A percentile compares a stretch with the other conserved stretches of the same genome.
phyloP scores from a whole-genome alignment of 345 rosid species.

The Microthlaspi erraticum region DNA sequence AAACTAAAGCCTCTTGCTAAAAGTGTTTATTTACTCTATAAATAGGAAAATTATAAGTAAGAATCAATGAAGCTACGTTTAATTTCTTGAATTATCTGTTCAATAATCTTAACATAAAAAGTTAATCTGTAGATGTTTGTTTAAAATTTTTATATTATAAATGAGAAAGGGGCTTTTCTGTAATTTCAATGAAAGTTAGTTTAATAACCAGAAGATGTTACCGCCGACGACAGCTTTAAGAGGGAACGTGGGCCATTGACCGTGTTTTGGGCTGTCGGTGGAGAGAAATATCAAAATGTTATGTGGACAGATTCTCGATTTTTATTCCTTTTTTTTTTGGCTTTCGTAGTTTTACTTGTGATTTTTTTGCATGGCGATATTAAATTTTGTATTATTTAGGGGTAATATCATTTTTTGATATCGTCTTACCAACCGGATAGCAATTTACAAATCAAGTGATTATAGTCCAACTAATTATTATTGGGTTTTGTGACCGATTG shows the following conservation, averaged over 20 bases:
- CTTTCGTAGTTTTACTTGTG: no score
- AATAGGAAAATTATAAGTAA: background rate
- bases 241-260: conserved; percentile 43
- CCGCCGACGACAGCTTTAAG: conserved; percentile 41
- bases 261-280: conserved; percentile 43
- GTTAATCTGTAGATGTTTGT: no score
- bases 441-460: conserved; percentile 2
- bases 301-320: conserved; percentile 1
- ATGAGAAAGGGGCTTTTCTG: conserved; percentile 21
- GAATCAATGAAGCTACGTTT: background rate
- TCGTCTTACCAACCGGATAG: conserved; percentile 7
- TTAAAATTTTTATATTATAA: background rate
- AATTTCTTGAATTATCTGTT: background rate
- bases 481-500: background rate
- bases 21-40: no score
- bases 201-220: conserved; percentile 28
- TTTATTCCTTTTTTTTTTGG: background rate
- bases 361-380: no score
- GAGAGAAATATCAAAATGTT: background rate
- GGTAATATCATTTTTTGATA: background rate
- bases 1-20: background rate
- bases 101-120: background rate
- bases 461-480: background rate
- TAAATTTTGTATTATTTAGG: no score
- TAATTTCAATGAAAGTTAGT: conserved; percentile 21